These are phyloP conservation scores for Periconia macrospinosa DNA, from an alignment of 2,329 filamentous ascomycete species.

Conservation along the genomic window DNA sequence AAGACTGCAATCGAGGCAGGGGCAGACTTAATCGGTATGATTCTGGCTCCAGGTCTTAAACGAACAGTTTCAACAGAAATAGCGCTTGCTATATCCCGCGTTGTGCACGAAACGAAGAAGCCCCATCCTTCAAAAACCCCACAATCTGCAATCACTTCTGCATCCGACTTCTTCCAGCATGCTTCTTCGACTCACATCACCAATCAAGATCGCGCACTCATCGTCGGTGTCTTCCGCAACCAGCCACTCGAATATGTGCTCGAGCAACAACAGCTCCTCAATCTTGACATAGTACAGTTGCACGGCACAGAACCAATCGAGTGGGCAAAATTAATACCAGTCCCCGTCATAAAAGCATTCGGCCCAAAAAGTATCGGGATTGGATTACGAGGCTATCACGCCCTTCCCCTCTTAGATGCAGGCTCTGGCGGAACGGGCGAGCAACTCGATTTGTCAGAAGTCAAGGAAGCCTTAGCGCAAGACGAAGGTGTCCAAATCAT, in stretches of 20 bases:
- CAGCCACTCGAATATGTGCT: slow-evolving; percentile 84
- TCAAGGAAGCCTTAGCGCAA: slow-evolving; percentile 65
- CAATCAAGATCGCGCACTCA: slow-evolving; percentile 65
- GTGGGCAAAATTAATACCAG: slow-evolving; percentile 86
- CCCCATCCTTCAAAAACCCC: slow-evolving; percentile 24
- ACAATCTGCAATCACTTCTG: slow-evolving; percentile 33
- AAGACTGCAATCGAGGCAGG: slow-evolving; percentile 79
- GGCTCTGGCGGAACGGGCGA: slow-evolving; percentile 81
- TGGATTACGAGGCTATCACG: slow-evolving; percentile 76
- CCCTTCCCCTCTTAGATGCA: slow-evolving; percentile 82
- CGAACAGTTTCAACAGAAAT: slow-evolving; percentile 78
- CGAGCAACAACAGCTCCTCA: slow-evolving; percentile 72
- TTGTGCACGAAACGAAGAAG: slow-evolving; percentile 64
- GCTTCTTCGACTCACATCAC: slow-evolving; percentile 49
- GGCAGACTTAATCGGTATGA: slow-evolving; percentile 91
- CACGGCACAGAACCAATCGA: slow-evolving; percentile 92
- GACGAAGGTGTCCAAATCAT: slow-evolving; percentile 75
- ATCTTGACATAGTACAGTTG: slow-evolving; percentile 86
- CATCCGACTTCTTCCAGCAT: slow-evolving; percentile 73
- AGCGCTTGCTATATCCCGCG: slow-evolving; percentile 77
- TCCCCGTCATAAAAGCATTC: slow-evolving; percentile 88
- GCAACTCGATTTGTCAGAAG: slow-evolving; percentile 70
- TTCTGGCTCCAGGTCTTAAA: slow-evolving; percentile 78
- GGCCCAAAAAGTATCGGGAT: slow-evolving; percentile 74
- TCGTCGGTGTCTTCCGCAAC: slow-evolving; percentile 94